Conservation (phyloP, 2,329 filamentous ascomycete species). For the Arthrobotrys sinensis region DNA sequence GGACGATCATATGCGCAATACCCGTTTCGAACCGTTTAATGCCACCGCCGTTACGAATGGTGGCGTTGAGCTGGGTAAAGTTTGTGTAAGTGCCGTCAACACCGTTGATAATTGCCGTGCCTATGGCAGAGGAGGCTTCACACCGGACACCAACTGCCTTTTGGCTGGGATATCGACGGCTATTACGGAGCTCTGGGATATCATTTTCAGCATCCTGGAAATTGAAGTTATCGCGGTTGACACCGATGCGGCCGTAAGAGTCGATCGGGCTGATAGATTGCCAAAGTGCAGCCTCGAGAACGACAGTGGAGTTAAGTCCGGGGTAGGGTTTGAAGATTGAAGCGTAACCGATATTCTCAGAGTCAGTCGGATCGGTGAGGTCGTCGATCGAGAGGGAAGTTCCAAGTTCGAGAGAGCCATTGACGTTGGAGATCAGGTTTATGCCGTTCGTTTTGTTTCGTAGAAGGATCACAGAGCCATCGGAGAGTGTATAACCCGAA, state of each 20-base stretch:
- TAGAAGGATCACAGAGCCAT: constrained; percentile 28
- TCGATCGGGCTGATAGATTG: constrained; percentile 44
- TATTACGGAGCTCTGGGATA: constrained; percentile 47
- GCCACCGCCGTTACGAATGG: constrained; percentile 42
- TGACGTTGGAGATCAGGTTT: constrained; percentile 44
- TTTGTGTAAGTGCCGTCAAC: constrained; percentile 42
- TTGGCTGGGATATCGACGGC: constrained; percentile 41
- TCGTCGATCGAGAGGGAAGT: constrained; percentile 13
- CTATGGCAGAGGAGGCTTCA: constrained; percentile 51
- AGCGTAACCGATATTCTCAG: constrained; percentile 46
- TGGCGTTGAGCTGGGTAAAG: constrained; percentile 39
- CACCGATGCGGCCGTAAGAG: constrained; percentile 27
- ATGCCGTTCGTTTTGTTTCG: constrained; percentile 31
- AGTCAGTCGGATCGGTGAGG: constrained; percentile 34
- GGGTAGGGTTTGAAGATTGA: constrained; percentile 36
- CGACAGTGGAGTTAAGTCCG: constrained; percentile 32
- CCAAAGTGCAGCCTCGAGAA: constrained; percentile 48
- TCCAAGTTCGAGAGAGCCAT: constrained; percentile 50
- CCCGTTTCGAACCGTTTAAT: constrained; percentile 58
- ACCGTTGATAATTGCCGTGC: constrained; percentile 44
- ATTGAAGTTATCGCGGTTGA: constrained; percentile 41
- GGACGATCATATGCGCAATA: constrained; percentile 44
- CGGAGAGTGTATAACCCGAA: constrained; percentile 30
- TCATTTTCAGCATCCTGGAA: constrained; percentile 50
- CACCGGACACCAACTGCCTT: constrained; percentile 53